phyloP scores from a whole-genome alignment of 139 green algal genomes.

The Chlamydomonas applanata region DNA sequence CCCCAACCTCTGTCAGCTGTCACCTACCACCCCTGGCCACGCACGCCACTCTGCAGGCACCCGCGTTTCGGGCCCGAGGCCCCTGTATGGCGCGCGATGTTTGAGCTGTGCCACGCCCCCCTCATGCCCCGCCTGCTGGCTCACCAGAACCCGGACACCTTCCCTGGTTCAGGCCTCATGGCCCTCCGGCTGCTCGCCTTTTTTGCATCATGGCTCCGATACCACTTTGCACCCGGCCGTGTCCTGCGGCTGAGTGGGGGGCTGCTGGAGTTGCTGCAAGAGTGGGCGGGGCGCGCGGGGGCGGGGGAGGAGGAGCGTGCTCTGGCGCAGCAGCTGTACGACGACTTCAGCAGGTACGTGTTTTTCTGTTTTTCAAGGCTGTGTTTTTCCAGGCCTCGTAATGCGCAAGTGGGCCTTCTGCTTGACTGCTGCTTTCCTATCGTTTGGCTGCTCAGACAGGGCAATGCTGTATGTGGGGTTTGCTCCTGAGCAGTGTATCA shows the following conservation, averaged over 20 bases:
- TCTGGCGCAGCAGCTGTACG: slow-evolving; percentile 33
- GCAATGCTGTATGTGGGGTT: too few relatives aligned
- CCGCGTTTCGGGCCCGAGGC: background rate
- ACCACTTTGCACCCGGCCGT: slow-evolving; percentile 32
- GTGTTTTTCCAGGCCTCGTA: too few relatives aligned
- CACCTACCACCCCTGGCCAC: too few relatives aligned
- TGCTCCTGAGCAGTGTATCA: background rate
- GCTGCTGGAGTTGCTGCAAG: slow-evolving; percentile 29
- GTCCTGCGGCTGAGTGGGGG: slow-evolving; percentile 26
- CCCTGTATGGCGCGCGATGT: slow-evolving; percentile 1
- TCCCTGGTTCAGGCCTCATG: slow-evolving; percentile 25
- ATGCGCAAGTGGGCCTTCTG: too few relatives aligned
- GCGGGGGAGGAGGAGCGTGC: slow-evolving; percentile 21
- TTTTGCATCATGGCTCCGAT: slow-evolving; percentile 32
- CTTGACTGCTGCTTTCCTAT: too few relatives aligned
- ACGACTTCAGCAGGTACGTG: slow-evolving; percentile 41
- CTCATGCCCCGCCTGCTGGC: slow-evolving; percentile 25
- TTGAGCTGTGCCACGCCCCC: slow-evolving; percentile 8
- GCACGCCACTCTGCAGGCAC: too few relatives aligned
- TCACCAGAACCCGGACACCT: slow-evolving; percentile 24
- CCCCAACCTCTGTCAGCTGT: too few relatives aligned
- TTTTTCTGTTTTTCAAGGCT: too few relatives aligned
- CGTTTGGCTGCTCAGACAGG: too few relatives aligned
- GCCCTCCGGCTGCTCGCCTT: slow-evolving; percentile 38
- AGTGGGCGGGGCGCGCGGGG: slow-evolving; percentile 15